Percentiles rank a stretch among this genome's conserved stretches.
Evolutionary conservation across 176 grass and related monocot genomes (phyloP).

Genomic region (Cenchrus purpureus): DNA sequence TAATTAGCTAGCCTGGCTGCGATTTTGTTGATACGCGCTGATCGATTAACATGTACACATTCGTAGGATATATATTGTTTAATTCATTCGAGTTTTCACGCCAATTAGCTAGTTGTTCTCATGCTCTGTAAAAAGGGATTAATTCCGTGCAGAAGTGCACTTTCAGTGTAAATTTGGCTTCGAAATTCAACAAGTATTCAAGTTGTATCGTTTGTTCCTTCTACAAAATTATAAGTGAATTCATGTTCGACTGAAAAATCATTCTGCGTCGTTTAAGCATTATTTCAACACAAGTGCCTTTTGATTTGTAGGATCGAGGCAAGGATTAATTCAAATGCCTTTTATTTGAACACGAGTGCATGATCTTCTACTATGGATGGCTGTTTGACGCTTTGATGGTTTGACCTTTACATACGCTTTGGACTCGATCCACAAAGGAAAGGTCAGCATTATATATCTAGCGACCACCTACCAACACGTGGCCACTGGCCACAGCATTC

Average conservation of each 20-base stretch:
- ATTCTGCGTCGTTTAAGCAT: not conserved
- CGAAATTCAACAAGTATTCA: not conserved
- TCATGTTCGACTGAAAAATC: not conserved
- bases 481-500: not conserved
- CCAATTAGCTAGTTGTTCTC: not conserved
- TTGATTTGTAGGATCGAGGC: no score
- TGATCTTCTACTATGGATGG: not conserved
- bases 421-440: not conserved
- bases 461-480: not conserved
- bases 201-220: not conserved
- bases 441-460: no score
- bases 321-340: no score
- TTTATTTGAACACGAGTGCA: not conserved
- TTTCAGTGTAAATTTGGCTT: not conserved
- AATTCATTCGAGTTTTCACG: not conserved
- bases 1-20: not conserved
- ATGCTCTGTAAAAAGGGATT: not conserved
- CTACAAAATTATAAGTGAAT: not conserved
- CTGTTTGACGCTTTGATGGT: not conserved
- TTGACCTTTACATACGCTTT: not conserved
- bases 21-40: not conserved
- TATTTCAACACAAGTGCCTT: no score
- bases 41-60: not conserved
- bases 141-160: slow-evolving; percentile 17
- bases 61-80: no score